Evolutionary conservation across 2,329 filamentous ascomycete genomes (phyloP), one percentile per base, ranked within the genome.

Genomic region (Penicillium sp.): DNA sequence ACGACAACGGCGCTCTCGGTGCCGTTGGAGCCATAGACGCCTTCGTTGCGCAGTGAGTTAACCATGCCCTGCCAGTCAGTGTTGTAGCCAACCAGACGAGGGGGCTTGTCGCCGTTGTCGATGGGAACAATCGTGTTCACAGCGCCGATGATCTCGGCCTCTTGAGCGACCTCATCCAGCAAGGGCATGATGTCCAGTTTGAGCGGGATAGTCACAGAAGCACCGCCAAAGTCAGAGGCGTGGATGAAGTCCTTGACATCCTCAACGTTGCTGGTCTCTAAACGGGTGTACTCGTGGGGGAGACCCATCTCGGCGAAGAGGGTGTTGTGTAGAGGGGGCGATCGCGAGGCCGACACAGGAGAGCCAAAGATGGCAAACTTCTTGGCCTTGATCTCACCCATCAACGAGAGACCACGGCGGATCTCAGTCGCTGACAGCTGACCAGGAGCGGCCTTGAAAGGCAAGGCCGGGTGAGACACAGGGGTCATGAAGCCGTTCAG

Each of bases 61-160:
- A 88, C 85, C 85, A 99, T 99, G 57, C 94, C 94, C 65, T 85
- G 82, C 88, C 91, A 99, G 76, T 99, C 94, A 12, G 94, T 99
- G 73, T 99, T 99, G 69, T 92, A 89, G 41, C 94, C 94, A 15
- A 89, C 71, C 3, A 97, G 82, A 4, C 78, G 81, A 10, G 62
- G 41, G 58, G 76, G 61, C 62, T 72, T 60, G 45, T 73, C 73
- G 4, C 74, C 76, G 3, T 70, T 76, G 7, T 61, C 65, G 3
- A 83, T 67, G 0, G 88, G 86, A 26, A 96, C 84, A 65, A 99
- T 87, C 16, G 94, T 99, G 76, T 99, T 99, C 58, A 97, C 88
- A 3, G 94, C 94, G 21, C 94, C 94, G 56, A 99, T 96, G 28
- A 84, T 78, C 58, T 83, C 82, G 13, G 91, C 93, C 49, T 94